Conservation (phyloP, 768 basidiomycete genomes). For the Rhizopogon salebrosus region DNA sequence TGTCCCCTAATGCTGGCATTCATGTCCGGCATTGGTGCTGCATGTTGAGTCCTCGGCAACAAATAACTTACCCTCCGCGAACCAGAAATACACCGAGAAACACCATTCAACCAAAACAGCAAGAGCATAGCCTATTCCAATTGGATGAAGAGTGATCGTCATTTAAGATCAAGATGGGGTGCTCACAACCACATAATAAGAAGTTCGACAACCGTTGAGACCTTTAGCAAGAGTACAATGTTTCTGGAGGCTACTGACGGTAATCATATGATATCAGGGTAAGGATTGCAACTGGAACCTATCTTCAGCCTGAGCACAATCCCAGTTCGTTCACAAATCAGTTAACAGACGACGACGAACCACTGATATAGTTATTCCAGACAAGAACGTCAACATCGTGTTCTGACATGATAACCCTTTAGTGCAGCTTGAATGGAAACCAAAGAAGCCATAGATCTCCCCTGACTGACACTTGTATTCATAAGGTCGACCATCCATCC, state of each 20-base stretch:
- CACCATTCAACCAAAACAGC: background rate
- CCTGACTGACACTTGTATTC: too few relatives aligned
- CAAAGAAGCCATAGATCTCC: too few relatives aligned
- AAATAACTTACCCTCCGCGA: background rate
- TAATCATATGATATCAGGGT: background rate
- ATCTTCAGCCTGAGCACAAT: too few relatives aligned
- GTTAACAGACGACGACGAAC: too few relatives aligned
- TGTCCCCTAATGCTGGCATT: slow-evolving; percentile 37
- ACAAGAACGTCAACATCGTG: too few relatives aligned
- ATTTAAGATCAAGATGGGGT: background rate
- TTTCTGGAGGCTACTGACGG: background rate
- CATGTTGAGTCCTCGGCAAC: background rate
- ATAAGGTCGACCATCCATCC: too few relatives aligned
- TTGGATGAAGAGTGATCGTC: background rate
- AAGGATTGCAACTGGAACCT: background rate
- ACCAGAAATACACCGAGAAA: background rate
- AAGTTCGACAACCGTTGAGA: background rate
- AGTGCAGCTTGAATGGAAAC: too few relatives aligned
- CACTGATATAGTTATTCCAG: too few relatives aligned
- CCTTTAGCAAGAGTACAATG: background rate
- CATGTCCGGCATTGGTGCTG: slow-evolving; percentile 40
- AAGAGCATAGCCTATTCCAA: background rate
- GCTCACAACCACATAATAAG: background rate
- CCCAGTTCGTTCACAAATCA: too few relatives aligned
- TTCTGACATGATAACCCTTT: too few relatives aligned